Base-by-base conservation (phyloP, 495 filamentous ascomycete species). In the Aspergillus asperescens region DNA sequence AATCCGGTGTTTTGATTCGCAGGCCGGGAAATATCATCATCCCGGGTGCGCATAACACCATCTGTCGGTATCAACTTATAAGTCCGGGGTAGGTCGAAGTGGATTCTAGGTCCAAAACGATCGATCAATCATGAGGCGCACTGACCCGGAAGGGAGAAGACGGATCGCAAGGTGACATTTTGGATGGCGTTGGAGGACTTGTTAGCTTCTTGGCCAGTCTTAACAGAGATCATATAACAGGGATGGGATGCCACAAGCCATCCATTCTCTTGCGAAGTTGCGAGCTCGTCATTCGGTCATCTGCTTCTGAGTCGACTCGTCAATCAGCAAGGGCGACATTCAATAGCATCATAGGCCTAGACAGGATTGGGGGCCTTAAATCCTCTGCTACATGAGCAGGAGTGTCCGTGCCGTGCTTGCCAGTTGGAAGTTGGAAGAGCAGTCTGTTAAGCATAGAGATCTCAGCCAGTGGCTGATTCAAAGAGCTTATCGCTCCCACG, bases 1-100 rank as follows among this genome's bases (percentile, higher is more conserved):
- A 9, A 2, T 20, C 2, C 19, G 8, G 18, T 15, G 18, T 19
- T 42, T 5, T 51, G 48, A 51, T 51, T 51, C 28, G 48, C 43
- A 10, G 24, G 4, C 13, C 13, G 4, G n/a, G 3, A n/a, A n/a
- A 51, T 51, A 42, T 34, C 48, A 42, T 34, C 48, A 51, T 51
- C 24, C 13, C 23, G 16, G 48, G 6, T 43, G 10, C 15, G 48
- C 48, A 51, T 51, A 43, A 34, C 48, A 51, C 38, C 48, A 51
- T 51, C 25, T 5, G 5, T 24, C 9, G 18, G 5, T 16, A 15
- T 13, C 43, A 10, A 23, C 7, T 23, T 7, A 12, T 3, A 32
- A 32, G 39, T 51, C 48, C 27, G 38, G 48, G 48, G 48, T 24
- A 27, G 18, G 37, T 15, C 25, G 18, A 38, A 23, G 34, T 38